phyloP scores from a whole-genome alignment of 2,329 filamentous ascomycete genomes.

The Curvularia sp. region DNA sequence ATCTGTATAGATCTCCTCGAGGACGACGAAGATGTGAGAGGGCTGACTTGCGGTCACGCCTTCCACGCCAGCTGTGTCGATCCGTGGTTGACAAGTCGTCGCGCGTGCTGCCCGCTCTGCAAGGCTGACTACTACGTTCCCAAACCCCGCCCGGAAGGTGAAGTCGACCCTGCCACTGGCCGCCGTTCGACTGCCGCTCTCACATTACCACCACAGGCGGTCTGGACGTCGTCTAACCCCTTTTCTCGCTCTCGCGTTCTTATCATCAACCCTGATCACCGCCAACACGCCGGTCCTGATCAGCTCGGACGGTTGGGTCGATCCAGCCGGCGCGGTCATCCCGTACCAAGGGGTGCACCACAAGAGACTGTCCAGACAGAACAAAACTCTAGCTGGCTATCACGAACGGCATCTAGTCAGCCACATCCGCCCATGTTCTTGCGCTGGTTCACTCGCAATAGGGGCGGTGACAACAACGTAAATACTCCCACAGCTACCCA shows the following conservation, averaged over 20 bases:
- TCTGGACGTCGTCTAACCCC: slow-evolving; percentile 44
- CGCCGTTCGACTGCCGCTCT: slow-evolving; percentile 43
- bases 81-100: slow-evolving; percentile 92
- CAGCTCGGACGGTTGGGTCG: slow-evolving; percentile 35
- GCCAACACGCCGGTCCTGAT: slow-evolving; percentile 25
- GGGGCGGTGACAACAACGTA: slow-evolving; percentile 21
- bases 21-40: slow-evolving; percentile 93
- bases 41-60: slow-evolving; percentile 93
- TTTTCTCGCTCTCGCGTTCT: slow-evolving; percentile 46
- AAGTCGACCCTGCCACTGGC: slow-evolving; percentile 41
- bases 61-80: slow-evolving; percentile 97
- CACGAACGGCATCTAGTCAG: slow-evolving; percentile 28
- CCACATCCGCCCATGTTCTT: slow-evolving; percentile 27
- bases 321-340: slow-evolving; percentile 36
- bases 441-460: slow-evolving; percentile 42
- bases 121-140: slow-evolving; percentile 98
- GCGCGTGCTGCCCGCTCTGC: slow-evolving; percentile 95
- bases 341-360: slow-evolving; percentile 12
- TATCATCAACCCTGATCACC: slow-evolving; percentile 28
- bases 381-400: slow-evolving; percentile 34
- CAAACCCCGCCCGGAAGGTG: slow-evolving; percentile 76
- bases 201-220: slow-evolving; percentile 44
- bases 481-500: slow-evolving; percentile 20
- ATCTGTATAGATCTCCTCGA: slow-evolving; percentile 96
- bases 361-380: slow-evolving; percentile 20